Evolutionary conservation across 805 yeast genomes (phyloP).

Genomic region (Myxozyma vanderwaltii): DNA sequence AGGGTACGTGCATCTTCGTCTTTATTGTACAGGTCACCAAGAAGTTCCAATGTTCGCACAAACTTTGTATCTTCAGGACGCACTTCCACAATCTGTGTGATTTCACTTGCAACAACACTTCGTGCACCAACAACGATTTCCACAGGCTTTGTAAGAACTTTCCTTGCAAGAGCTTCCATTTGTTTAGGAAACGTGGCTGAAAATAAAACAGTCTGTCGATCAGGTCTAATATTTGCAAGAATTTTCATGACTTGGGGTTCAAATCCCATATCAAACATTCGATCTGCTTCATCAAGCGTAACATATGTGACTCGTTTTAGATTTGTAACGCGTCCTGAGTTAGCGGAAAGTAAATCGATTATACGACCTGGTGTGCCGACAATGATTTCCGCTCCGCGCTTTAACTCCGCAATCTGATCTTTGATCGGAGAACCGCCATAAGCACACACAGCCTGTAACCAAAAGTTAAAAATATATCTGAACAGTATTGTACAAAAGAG

Average conservation of each 20-base stretch:
- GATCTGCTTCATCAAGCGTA: conserved; percentile 94
- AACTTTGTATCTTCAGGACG: conserved; percentile 61
- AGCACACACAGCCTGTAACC: conserved; percentile 62
- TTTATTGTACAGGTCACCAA: conserved; percentile 51
- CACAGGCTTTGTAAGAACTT: conserved; percentile 63
- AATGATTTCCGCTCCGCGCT: conserved; percentile 74
- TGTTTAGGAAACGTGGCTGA: conserved; percentile 85
- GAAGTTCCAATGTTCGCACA: conserved; percentile 52
- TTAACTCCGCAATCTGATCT: conserved; percentile 75
- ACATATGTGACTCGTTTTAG: conserved; percentile 71
- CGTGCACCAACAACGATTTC: conserved; percentile 79
- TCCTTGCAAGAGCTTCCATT: conserved; percentile 72
- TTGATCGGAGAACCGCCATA: conserved; percentile 90
- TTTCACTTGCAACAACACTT: conserved; percentile 78
- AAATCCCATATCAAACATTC: conserved; percentile 96
- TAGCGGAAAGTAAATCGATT: conserved; percentile 83
- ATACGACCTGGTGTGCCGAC: conserved; percentile 96
- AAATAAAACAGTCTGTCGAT: conserved; percentile 83
- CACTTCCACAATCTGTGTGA: conserved; percentile 69
- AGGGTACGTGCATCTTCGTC: conserved; percentile 52
- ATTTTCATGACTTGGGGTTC: conserved; percentile 92
- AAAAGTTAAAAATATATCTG: not conserved
- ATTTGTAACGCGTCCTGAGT: conserved; percentile 73
- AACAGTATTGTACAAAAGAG: not conserved
- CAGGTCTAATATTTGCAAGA: conserved; percentile 74